phyloP scores from a whole-genome alignment of 805 yeast genomes.

The Myxozyma melibiosi region DNA sequence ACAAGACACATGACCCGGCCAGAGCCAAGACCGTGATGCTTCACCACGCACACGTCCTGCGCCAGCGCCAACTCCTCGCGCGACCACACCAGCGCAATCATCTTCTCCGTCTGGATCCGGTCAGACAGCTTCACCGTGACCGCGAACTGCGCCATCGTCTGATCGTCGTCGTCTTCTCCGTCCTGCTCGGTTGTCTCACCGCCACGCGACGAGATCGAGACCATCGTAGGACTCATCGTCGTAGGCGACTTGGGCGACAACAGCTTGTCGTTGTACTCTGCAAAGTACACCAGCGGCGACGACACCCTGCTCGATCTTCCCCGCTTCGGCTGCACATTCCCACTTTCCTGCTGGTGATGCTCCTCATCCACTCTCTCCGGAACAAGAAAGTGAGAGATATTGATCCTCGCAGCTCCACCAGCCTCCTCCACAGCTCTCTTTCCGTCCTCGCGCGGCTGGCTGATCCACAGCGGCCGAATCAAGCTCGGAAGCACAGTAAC shows the following conservation, averaged over 20 bases:
- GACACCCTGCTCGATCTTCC: too few species aligned
- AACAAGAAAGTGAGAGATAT: slow-evolving; percentile 8
- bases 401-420: not conserved
- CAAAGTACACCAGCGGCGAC: not conserved
- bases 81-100: slow-evolving; percentile 18
- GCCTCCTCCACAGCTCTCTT: not conserved
- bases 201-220: too few species aligned
- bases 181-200: too few species aligned
- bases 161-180: not conserved
- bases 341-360: too few species aligned
- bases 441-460: not conserved
- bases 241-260: not conserved
- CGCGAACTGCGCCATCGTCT: not conserved
- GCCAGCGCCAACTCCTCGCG: slow-evolving; percentile 15
- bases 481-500: slow-evolving; percentile 4
- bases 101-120: slow-evolving; percentile 10
- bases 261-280: not conserved
- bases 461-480: slow-evolving; percentile 17
- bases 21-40: not conserved
- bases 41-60: slow-evolving; percentile 8
- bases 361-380: too few species aligned
- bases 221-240: too few species aligned
- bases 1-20: slow-evolving; percentile 1
- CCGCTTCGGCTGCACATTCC: too few species aligned
- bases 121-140: slow-evolving; percentile 22